These are phyloP conservation scores for Sodiomyces alkalinus DNA, from an alignment of 2,329 filamentous ascomycete genomes.

Conservation along the genomic window DNA sequence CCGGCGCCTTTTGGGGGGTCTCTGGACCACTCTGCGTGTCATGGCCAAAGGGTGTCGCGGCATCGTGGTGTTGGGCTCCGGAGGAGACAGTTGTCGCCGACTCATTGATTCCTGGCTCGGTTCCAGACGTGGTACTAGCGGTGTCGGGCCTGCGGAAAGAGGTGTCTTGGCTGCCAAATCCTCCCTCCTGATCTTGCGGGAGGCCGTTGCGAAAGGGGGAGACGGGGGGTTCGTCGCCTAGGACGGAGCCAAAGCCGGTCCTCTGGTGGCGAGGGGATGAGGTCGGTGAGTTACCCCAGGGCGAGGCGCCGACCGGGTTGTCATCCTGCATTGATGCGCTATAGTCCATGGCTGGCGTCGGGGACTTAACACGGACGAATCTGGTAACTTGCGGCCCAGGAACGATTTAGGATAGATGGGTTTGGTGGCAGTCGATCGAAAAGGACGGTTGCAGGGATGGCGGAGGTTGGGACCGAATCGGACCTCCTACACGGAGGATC, in stretches of 20 bases:
- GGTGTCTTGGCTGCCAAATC: constrained; percentile 20
- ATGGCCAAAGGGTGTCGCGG: constrained; percentile 1
- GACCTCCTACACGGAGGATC: too few species aligned
- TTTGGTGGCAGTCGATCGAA: too few species aligned
- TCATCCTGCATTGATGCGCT: constrained; percentile 41
- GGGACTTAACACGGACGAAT: too few species aligned
- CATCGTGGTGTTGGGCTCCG: constrained; percentile 6
- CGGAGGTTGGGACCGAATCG: too few species aligned
- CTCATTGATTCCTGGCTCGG: constrained; percentile 22
- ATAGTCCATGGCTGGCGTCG: constrained; percentile 38
- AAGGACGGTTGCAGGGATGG: too few species aligned
- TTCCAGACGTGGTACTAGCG: constrained; percentile 28
- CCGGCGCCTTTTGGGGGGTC: constrained; percentile 10
- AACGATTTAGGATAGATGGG: too few species aligned
- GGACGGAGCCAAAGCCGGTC: constrained; percentile 22
- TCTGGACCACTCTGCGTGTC: constrained; percentile 8
- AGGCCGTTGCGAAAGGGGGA: constrained; percentile 31
- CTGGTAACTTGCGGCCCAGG: too few species aligned
- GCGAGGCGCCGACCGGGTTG: constrained; percentile 34
- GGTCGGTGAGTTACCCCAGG: constrained; percentile 39
- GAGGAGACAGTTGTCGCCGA: constrained; percentile 13
- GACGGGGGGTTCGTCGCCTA: constrained; percentile 22
- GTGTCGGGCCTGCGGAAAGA: constrained; percentile 30
- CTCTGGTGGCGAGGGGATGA: constrained; percentile 32
- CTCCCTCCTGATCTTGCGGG: constrained; percentile 18